phyloP scores from a whole-genome alignment of 192 early-diverging fungal species.

The Podila epicladia region DNA sequence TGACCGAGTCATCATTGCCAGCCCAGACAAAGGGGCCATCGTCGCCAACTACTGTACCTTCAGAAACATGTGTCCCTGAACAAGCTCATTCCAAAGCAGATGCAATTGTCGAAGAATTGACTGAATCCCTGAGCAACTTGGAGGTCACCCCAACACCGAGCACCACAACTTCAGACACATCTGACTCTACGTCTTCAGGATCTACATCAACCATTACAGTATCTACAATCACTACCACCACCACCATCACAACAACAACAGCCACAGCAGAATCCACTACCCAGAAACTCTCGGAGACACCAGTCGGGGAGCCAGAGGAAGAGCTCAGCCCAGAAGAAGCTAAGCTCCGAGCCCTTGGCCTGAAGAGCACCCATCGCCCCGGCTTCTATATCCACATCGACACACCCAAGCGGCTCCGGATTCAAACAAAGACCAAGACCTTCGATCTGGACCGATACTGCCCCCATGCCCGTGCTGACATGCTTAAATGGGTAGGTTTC shows the following conservation, averaged over 20 bases:
- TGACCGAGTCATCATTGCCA: neutral
- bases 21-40: neutral
- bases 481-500: conserved; percentile 44
- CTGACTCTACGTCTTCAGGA: neutral
- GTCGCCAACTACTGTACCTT: neutral
- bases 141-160: neutral
- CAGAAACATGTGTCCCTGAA: neutral
- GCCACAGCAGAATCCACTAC: neutral
- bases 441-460: conserved; percentile 46
- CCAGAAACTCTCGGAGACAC: neutral
- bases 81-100: neutral
- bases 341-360: conserved; percentile 15
- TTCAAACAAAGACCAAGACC: conserved; percentile 36
- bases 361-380: conserved; percentile 49
- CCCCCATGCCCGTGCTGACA: conserved; percentile 41
- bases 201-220: neutral
- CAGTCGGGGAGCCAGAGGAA: conserved; percentile 9
- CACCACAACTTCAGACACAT: neutral
- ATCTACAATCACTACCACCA: neutral
- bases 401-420: conserved; percentile 26
- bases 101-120: neutral
- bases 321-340: conserved; percentile 43
- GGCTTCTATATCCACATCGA: conserved; percentile 44
- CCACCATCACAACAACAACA: neutral
- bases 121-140: conserved; percentile 16